Evolutionary conservation across 257 asterid species (phyloP).

Genomic region (Echites panduratus): DNA sequence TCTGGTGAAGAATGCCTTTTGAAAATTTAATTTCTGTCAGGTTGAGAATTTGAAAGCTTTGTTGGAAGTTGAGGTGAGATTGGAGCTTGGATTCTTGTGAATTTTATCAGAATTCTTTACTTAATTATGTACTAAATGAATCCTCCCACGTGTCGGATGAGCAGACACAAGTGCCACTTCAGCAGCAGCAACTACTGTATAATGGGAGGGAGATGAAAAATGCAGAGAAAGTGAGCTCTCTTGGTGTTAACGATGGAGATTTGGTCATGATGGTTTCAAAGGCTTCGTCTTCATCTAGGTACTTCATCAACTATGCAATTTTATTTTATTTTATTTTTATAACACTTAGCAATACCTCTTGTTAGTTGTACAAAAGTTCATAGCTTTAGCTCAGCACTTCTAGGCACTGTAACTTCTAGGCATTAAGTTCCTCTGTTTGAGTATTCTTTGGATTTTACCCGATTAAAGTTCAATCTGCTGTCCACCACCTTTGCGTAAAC

Average conservation of each 20-base stretch:
- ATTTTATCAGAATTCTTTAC: not conserved
- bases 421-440: not conserved
- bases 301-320: slow-evolving; percentile 6
- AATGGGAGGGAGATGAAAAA: slow-evolving; percentile 81
- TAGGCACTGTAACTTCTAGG: not conserved
- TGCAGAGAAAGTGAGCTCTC: slow-evolving; percentile 63
- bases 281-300: slow-evolving; percentile 56
- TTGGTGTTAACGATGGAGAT: slow-evolving; percentile 84
- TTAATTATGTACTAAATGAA: slow-evolving; percentile 1
- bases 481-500: not conserved
- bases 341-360: not conserved
- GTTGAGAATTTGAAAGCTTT: slow-evolving; percentile 97
- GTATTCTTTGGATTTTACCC: not conserved
- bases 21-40: slow-evolving; percentile 29
- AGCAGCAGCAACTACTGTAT: slow-evolving; percentile 79
- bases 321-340: not conserved
- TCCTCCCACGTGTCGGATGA: slow-evolving; percentile 20
- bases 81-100: not conserved
- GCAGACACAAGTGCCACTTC: slow-evolving; percentile 76
- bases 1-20: slow-evolving; percentile 8
- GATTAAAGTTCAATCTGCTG: not conserved
- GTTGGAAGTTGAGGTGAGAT: slow-evolving; percentile 91
- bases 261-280: slow-evolving; percentile 79
- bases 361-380: slow-evolving; percentile 4
- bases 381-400: not conserved